Evolutionary conservation across 805 yeast species (phyloP), one percentile per base, ranked within the genome.

Genomic region (Phaffomyces thermotolerans): DNA sequence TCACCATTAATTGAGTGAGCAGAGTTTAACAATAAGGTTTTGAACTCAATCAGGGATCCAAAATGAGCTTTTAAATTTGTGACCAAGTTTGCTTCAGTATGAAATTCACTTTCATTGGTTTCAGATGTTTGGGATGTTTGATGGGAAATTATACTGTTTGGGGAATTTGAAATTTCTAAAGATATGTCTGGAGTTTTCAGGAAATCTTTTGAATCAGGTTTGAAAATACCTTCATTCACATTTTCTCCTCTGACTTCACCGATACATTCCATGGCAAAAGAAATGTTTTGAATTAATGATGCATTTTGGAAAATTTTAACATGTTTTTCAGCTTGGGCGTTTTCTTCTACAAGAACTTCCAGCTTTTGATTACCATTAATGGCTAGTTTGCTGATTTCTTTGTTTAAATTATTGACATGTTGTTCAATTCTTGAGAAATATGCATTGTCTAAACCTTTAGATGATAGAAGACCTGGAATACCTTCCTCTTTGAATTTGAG

Each of bases 1-100:
- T 87, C 91, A 40, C 98, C 97, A 48, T 82, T 78, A 48, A 88
- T 76, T 4, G 83, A 74, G 40, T 70, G 65, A 10, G 91, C 87
- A 1, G 93, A 79, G 45, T 77, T 75, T 46, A 85, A 58, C 36
- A 93, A 63, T 38, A 86, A 71, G 2, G 84, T 76, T 52, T 84
- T 74, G 59, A 93, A 81, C 59, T 88, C 95, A 14, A 73, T 76
- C 9, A 87, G 49, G 0, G 90, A 79, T 7, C 95, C 96, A 64
- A 89, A 75, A 35, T 70, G 66, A 18, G 65, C 64, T 24, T 86
- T 69, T 66, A 84, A 76, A 23, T 66, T 60, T 20, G 60, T 58
- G 39, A 79, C 63, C 12, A 37, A 14, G 7, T 18, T 6, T 12
- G 36, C 29, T 14, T 41, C 44, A 27, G 29, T 13, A 9, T 27